These are phyloP conservation scores for Cucurbita ficifolia DNA, from an alignment of 306 rosid species.

Conservation along the genomic window DNA sequence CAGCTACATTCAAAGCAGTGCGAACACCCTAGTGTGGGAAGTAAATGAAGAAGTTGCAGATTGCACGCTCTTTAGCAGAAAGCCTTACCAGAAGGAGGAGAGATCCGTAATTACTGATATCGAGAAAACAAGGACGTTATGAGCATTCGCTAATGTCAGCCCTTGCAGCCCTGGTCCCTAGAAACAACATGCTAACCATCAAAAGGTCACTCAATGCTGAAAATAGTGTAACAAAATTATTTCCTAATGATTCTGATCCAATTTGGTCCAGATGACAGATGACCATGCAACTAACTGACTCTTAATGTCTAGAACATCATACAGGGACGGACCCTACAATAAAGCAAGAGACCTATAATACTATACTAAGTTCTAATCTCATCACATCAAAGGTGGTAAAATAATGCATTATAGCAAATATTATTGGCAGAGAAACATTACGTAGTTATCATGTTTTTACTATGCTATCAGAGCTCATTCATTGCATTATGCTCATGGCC, in stretches of 20 bases:
- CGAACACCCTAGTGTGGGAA: constrained; percentile 85
- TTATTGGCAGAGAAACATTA: not conserved
- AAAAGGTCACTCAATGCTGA: not conserved
- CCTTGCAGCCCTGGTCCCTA: constrained; percentile 46
- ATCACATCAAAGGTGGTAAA: not conserved
- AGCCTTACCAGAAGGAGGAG: constrained; percentile 5
- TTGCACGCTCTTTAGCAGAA: constrained; percentile 67
- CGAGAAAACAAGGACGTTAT: no score
- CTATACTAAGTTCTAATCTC: not conserved
- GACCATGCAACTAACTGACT: not conserved
- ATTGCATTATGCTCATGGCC: not conserved
- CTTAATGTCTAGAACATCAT: not conserved
- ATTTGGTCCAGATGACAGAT: not conserved
- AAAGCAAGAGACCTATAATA: not conserved
- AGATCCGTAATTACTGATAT: no score
- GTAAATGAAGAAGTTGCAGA: constrained; percentile 86
- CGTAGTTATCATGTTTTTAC: not conserved
- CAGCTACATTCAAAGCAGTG: constrained; percentile 85
- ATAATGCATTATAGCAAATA: not conserved
- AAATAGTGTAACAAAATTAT: not conserved
- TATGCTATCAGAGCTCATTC: not conserved
- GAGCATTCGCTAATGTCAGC: no score
- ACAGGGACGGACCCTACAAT: not conserved
- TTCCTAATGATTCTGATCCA: not conserved
- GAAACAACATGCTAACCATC: not conserved